These are phyloP conservation scores for Epichloe brachyelytri DNA, from an alignment of 2,329 filamentous ascomycete genomes.

Conservation along the genomic window DNA sequence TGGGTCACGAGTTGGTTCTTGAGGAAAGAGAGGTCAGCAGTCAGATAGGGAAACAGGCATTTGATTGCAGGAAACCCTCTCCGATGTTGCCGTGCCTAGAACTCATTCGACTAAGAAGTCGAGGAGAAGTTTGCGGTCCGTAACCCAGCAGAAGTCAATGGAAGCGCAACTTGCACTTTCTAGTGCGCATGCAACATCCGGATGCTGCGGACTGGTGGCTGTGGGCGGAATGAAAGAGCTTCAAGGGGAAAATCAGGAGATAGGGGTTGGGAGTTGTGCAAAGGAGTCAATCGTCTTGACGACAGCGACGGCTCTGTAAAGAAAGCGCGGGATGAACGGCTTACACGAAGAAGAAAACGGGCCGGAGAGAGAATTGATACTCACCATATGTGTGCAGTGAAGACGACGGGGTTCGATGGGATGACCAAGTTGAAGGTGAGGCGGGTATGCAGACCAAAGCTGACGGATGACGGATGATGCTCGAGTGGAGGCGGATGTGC, in stretches of 20 bases:
- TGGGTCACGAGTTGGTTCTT: neutral
- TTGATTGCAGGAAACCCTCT: neutral
- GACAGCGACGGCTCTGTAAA: neutral
- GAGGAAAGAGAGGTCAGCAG: slow-evolving; percentile 2
- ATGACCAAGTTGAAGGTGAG: neutral
- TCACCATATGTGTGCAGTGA: slow-evolving; percentile 1
- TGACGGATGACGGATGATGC: neutral
- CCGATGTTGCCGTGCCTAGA: neutral
- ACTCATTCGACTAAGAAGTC: neutral
- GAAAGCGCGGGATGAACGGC: neutral
- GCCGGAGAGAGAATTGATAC: neutral
- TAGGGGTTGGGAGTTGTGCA: neutral
- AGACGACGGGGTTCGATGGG: neutral
- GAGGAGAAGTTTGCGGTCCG: neutral
- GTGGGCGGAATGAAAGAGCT: neutral
- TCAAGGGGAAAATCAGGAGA: neutral
- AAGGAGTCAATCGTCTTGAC: neutral
- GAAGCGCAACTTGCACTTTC: neutral
- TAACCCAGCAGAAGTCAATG: neutral
- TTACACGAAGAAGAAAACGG: neutral
- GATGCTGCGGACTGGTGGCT: neutral
- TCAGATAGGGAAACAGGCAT: neutral
- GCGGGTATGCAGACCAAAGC: neutral
- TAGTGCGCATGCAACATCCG: neutral
- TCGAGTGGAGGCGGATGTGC: neutral